Evolutionary conservation across 352 stramenopile species (phyloP), one percentile per base, ranked within the genome.

Genomic region (Phytophthora lateralis): DNA sequence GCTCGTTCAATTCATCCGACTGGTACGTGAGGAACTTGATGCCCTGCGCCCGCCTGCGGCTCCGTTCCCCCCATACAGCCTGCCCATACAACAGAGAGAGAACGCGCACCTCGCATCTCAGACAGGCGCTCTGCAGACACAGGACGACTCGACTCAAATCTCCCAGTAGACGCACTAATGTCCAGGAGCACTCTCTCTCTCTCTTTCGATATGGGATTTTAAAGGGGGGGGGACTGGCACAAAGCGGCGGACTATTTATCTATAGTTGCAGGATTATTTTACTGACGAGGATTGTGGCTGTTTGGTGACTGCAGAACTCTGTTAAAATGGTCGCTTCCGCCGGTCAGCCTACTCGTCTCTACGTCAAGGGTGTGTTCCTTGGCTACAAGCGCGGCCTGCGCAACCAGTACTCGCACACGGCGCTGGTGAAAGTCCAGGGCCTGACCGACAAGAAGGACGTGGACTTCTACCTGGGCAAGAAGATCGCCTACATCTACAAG

Each of bases 401-500:
- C 58, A 99, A 98, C 81, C 97, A 99, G 88, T 95, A 99, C 93
- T 90, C 94, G 72, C 91, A 99, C 91, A 99, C 98, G 53, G 96
- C 90, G 69, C 86, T 99, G 48, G 93, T 99, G 74, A 99, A 99
- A 89, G 98, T 99, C 80, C 91, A 99, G 85, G 96, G 97, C 75
- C 88, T 99, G 50, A 96, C 99, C 69, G 95, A 96, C 78, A 99
- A 98, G 82, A 96, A 99, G 76, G 97, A 98, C 66, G 91, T 98
- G 43, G 83, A 98, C 71, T 99, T 99, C 75, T 99, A 99, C 90
- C 85, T 99, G 53, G 98, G 98, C 74, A 99, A 99, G 95, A 97
- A 97, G 69, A 93, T 99, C 69, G 98, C 97, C 38, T 99, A 99
- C 91, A 99, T 99, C 76, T 99, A 99, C 93, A 99, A 99, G 93